Evolutionary conservation across 108 stramenopile species (phyloP).

Genomic region (Skeletonema costatum): DNA sequence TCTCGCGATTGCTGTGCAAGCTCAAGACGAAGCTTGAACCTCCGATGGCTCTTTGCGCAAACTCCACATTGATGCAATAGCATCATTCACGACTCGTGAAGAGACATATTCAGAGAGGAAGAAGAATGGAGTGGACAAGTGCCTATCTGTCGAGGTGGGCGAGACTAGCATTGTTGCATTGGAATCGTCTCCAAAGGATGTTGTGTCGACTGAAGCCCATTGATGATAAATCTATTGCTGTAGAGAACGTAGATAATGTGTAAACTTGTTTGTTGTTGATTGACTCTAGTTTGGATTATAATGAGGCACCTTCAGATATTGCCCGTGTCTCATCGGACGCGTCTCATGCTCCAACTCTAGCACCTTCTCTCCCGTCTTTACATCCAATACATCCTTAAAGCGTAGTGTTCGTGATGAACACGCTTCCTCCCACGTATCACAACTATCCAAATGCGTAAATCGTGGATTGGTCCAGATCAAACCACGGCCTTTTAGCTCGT

Average conservation of each 20-base stretch:
- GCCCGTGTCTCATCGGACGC: conserved; percentile 43
- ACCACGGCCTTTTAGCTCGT: conserved; percentile 9
- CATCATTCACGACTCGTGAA: too few relatives aligned
- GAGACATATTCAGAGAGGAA: too few relatives aligned
- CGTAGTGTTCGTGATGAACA: conserved; percentile 44
- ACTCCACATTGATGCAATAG: too few relatives aligned
- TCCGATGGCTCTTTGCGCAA: too few relatives aligned
- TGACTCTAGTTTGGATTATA: conserved; percentile 21
- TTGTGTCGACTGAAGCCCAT: not conserved
- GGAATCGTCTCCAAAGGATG: not conserved
- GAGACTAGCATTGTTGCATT: not conserved
- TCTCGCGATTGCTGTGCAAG: too few relatives aligned
- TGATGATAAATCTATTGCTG: not conserved
- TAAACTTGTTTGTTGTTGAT: not conserved
- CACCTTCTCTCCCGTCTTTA: conserved; percentile 27
- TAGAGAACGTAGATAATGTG: too few relatives aligned
- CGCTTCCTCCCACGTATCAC: conserved; percentile 64
- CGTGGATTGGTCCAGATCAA: conserved; percentile 59
- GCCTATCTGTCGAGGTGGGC: not conserved
- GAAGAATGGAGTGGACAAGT: not conserved
- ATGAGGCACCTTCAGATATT: conserved; percentile 44
- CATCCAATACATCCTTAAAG: conserved; percentile 47
- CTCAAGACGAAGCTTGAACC: too few relatives aligned
- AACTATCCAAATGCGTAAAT: conserved; percentile 57
- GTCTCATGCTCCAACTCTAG: conserved; percentile 53